phyloP scores from a whole-genome alignment of 2,329 filamentous ascomycete species.

The Corinectria fuckeliana region DNA sequence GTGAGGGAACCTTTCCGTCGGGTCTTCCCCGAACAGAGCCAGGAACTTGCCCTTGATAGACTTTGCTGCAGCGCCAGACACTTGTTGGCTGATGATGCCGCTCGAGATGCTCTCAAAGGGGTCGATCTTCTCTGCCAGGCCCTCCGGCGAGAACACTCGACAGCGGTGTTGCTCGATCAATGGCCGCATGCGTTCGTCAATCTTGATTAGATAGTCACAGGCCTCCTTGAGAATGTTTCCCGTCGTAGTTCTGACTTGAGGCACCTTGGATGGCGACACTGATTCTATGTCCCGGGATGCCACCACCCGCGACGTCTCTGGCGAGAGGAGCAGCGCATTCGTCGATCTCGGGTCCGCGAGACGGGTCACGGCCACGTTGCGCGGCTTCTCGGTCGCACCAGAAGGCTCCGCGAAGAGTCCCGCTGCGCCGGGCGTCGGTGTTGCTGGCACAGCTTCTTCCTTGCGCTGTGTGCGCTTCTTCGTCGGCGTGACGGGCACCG shows the following conservation, averaged over 20 bases:
- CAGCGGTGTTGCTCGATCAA: constrained; percentile 80
- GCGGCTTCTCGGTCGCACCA: constrained; percentile 46
- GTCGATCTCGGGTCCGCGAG: constrained; percentile 69
- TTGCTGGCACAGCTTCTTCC: constrained; percentile 44
- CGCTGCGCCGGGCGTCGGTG: constrained; percentile 55
- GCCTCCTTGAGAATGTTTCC: constrained; percentile 77
- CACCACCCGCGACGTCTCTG: constrained; percentile 69
- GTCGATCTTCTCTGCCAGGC: constrained; percentile 84
- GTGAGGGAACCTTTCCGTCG: constrained; percentile 67
- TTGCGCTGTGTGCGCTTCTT: constrained; percentile 41
- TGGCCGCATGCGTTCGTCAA: constrained; percentile 74
- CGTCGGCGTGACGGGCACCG: constrained; percentile 39
- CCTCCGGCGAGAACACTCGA: constrained; percentile 78
- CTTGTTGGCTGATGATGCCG: constrained; percentile 95
- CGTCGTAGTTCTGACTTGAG: constrained; percentile 59
- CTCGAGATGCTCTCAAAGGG: constrained; percentile 84
- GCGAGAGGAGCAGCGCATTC: constrained; percentile 75
- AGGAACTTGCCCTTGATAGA: constrained; percentile 90
- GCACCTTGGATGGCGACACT: constrained; percentile 54
- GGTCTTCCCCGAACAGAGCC: constrained; percentile 65
- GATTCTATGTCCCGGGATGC: constrained; percentile 54
- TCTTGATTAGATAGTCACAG: constrained; percentile 72
- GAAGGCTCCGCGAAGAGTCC: constrained; percentile 46
- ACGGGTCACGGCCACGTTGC: constrained; percentile 53
- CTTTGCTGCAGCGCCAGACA: constrained; percentile 88